Percentiles rank a stretch among this genome's conserved stretches.
Conservation (phyloP, 176 grass and related monocot species). For the sorghum (Sorghum bicolor) region Sorghum_bicolor_NCBIv3 NC_012878.2:14599501-14600000, state of each 20-base stretch:
- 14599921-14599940: background rate
- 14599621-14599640: background rate
- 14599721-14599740: slow-evolving; percentile 15
- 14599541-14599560: slow-evolving; percentile 96
- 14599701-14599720: slow-evolving; percentile 34
- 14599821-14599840: slow-evolving; percentile 33
- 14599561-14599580: slow-evolving; percentile 68
- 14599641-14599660: slow-evolving; percentile 5
- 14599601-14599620: slow-evolving; percentile 35
- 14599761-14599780: slow-evolving; percentile 15
- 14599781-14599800: slow-evolving; percentile 2
- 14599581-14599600: slow-evolving; percentile 49
- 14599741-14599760: slow-evolving; percentile 1
- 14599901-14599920: background rate
- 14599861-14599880: background rate
- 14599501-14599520: slow-evolving; percentile 46
- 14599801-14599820: slow-evolving; percentile 27
- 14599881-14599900: background rate
- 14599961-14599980: background rate
- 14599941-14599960: background rate
- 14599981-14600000: background rate
- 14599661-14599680: slow-evolving; percentile 23
- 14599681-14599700: slow-evolving; percentile 31
- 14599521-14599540: slow-evolving; percentile 78
- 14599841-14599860: slow-evolving; percentile 12